phyloP scores from a whole-genome alignment of 106 monocot genomes.

The Dactylorhiza incarnata region DNA sequence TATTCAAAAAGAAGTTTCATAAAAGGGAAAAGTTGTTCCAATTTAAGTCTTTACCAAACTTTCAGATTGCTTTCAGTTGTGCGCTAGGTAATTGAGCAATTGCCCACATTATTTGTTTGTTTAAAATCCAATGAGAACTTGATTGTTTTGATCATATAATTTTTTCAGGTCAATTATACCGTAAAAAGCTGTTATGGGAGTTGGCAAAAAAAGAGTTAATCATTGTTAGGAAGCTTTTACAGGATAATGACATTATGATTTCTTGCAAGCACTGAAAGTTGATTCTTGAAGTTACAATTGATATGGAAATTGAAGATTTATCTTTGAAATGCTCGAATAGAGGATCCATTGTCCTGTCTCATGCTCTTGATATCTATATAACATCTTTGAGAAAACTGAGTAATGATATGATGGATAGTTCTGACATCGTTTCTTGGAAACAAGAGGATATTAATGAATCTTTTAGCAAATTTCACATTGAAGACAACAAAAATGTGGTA shows the following conservation, averaged over 20 bases:
- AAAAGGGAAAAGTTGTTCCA: constrained; percentile 57
- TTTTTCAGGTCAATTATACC: constrained; percentile 57
- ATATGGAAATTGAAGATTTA: constrained; percentile 59
- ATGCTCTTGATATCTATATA: constrained; percentile 36
- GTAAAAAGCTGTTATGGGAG: constrained; percentile 57
- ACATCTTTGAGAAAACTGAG: constrained; percentile 49
- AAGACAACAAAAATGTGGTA: constrained; percentile 3
- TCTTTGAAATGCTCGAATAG: constrained; percentile 26
- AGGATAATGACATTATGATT: constrained; percentile 31
- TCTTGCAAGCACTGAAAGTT: constrained; percentile 69
- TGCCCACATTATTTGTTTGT: neutral
- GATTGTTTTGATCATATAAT: neutral
- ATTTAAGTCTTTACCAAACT: constrained; percentile 30
- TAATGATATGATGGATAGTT: constrained; percentile 9
- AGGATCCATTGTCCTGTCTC: constrained; percentile 3
- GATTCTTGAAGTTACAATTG: constrained; percentile 34
- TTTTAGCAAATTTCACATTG: constrained; percentile 2
- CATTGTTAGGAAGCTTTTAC: constrained; percentile 36
- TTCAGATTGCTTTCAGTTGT: constrained; percentile 6
- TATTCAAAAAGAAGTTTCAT: constrained; percentile 53
- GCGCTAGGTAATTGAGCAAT: constrained; percentile 52
- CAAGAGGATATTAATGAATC: neutral
- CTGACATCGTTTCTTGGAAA: neutral
- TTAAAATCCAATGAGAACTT: neutral
- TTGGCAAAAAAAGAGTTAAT: constrained; percentile 55